Base-by-base conservation (phyloP, 106 monocot genomes). In the Allium fistulosum region DNA sequence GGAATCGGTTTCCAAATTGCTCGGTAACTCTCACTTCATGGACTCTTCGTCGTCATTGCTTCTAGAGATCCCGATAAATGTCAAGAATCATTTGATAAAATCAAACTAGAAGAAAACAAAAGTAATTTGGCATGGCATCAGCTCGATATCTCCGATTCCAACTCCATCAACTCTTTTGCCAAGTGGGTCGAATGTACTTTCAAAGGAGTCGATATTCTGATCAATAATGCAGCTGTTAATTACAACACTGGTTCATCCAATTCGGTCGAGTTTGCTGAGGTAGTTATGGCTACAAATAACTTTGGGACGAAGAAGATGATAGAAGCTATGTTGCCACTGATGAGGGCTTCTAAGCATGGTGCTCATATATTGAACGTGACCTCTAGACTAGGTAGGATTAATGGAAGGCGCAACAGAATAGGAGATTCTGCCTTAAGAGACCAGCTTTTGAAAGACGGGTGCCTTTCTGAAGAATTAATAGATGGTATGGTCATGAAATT, bases 161-260 rank as follows among this genome's bases (percentile, higher is more conserved):
- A 49, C 6, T 96, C 96, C 7, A 76, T 96, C 26, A 51, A 48
- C 22, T 59, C 69, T 5, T 92, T 96, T n/a, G n/a, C n/a, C n/a
- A n/a, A n/a, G n/a, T n/a, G n/a, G n/a, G n/a, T n/a, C n/a, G n/a
- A n/a, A n/a, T 49, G 5, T 15, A 75, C 72, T 49, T 79, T 80
- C 52, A 82, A 84, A 46, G 91, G 88, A 14, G 47, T 96, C 53
- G 86, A 96, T 70, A 75, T 96, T 52, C 75, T 96, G n/a, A n/a
- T 99, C 45, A 99, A 99, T 60, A 99, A 99, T 83, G 92, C 97
- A 26, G 97, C 92, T 55, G 81, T 92, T 50, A 92, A 90, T 65
- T 92, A 81, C 47, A 92, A 99, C 71, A 47, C 52, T 49, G 92
- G 87, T 0, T 71, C 89, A 10, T 65, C 87, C 56, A 99, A 99